Percentiles rank a stretch among this genome's conserved stretches.
Evolutionary conservation across 1,284 basidiomycete genomes (phyloP).

Genomic region (Ganoderma lucidum): DNA sequence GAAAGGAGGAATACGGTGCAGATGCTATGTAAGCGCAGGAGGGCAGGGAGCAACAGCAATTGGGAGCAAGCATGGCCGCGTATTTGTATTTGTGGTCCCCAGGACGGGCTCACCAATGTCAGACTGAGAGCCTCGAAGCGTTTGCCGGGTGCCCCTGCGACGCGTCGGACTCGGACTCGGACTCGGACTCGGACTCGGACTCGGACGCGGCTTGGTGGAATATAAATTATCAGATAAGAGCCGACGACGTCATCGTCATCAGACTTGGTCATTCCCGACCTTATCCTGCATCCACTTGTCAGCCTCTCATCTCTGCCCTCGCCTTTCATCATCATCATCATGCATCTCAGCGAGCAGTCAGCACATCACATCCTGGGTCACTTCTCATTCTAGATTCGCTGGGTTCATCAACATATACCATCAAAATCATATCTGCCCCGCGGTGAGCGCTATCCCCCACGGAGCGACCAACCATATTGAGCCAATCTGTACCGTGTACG

Average conservation of each 20-base stretch:
- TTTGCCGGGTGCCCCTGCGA: not conserved
- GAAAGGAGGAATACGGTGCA: not conserved
- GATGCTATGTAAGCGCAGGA: not conserved
- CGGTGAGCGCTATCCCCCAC: too few relatives aligned
- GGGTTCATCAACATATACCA: too few relatives aligned
- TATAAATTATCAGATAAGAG: constrained; percentile 27
- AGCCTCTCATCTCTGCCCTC: constrained; percentile 27
- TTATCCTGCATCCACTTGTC: not conserved
- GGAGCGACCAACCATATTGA: too few relatives aligned
- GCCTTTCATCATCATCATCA: constrained; percentile 22
- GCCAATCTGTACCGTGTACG: too few relatives aligned
- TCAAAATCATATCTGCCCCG: too few relatives aligned
- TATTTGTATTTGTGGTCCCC: not conserved
- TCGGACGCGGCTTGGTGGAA: not conserved
- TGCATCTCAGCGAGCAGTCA: too few relatives aligned
- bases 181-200: not conserved
- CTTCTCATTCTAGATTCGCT: too few relatives aligned
- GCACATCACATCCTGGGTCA: too few relatives aligned
- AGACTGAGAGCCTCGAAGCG: not conserved
- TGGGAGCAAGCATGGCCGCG: not conserved
- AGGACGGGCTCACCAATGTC: not conserved
- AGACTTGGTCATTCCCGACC: not conserved
- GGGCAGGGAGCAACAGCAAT: not conserved
- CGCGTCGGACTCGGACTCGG: not conserved
- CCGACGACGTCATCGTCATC: not conserved